Conservation (phyloP, 2,329 filamentous ascomycete species). For the Cytospora schulzeri region DNA sequence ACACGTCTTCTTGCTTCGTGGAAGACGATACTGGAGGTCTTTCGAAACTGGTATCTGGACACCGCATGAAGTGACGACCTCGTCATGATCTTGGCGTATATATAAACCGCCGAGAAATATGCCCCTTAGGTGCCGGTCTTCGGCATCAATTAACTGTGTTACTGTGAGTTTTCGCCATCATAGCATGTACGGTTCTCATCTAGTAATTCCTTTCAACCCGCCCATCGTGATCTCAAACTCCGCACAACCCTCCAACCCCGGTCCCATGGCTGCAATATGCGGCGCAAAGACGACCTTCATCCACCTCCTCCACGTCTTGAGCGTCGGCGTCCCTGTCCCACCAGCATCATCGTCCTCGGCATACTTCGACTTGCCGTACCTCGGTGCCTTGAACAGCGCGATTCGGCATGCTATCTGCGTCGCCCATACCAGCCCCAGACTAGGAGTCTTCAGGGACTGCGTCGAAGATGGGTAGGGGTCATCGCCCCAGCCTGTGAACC, state of each 20-base stretch:
- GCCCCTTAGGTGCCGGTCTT: neutral
- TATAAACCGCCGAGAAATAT: neutral
- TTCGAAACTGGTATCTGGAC: too few relatives aligned
- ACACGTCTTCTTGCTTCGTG: neutral
- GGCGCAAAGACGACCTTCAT: constrained; percentile 90
- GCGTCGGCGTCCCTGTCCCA: constrained; percentile 42
- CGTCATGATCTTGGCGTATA: neutral
- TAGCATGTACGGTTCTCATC: neutral
- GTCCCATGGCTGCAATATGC: constrained; percentile 62
- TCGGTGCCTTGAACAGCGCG: constrained; percentile 73
- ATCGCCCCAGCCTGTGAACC: constrained; percentile 96
- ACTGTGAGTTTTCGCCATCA: neutral
- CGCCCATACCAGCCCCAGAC: constrained; percentile 85
- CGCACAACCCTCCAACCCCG: constrained; percentile 53
- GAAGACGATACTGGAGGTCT: too few relatives aligned
- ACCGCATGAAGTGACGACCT: too few relatives aligned
- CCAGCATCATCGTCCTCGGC: constrained; percentile 41
- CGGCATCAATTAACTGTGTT: neutral
- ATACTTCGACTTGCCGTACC: constrained; percentile 43
- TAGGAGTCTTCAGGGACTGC: constrained; percentile 74
- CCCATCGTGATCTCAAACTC: constrained; percentile 77
- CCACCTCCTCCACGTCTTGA: constrained; percentile 69
- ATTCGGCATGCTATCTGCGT: constrained; percentile 85
- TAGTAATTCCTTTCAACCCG: constrained; percentile 51
- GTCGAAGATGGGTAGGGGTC: constrained; percentile 46